These are phyloP conservation scores for Rhododendron henanense DNA, from an alignment of 148 eudicot genomes.

Conservation along the genomic window DNA sequence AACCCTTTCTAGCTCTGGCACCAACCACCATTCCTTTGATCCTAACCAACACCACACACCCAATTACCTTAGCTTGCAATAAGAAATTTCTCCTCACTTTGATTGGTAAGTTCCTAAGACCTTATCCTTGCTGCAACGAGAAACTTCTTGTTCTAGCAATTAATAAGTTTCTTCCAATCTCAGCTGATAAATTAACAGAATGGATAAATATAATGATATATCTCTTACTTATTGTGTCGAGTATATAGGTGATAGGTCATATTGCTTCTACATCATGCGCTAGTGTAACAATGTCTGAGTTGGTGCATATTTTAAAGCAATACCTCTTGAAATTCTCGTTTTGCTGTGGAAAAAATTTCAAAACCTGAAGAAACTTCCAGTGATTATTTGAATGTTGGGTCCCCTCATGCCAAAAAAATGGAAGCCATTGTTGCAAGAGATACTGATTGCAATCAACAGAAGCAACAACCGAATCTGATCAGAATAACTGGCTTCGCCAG, in stretches of 20 bases:
- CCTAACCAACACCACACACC: neutral
- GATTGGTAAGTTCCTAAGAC: neutral
- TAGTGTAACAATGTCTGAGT: neutral
- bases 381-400: neutral
- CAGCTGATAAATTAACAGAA: neutral
- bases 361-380: neutral
- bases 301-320: neutral
- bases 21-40: neutral
- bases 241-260: neutral
- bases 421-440: neutral
- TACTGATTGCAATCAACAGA: neutral
- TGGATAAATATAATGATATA: neutral
- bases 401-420: neutral
- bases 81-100: neutral
- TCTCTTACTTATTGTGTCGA: neutral
- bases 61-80: neutral
- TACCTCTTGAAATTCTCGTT: neutral
- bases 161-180: neutral
- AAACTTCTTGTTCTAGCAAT: neutral
- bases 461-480: neutral
- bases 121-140: neutral
- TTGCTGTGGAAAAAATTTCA: neutral
- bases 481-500: neutral
- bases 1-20: neutral
- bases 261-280: neutral